These are phyloP conservation scores for Stentor roeselii DNA, from an alignment of 73 alveolate genomes.

Conservation along the genomic window DNA sequence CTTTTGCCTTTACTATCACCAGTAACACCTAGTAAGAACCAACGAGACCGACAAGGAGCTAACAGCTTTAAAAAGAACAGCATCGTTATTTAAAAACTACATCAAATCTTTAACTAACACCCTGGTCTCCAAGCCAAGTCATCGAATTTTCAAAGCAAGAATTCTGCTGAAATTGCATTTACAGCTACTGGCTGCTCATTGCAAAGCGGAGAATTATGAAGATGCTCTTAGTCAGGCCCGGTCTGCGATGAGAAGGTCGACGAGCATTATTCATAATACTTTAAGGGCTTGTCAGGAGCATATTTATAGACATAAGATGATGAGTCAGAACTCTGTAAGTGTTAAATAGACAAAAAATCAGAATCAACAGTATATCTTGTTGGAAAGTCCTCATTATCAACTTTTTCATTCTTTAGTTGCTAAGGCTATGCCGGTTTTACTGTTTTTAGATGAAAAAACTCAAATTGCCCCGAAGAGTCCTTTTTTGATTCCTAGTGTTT, in stretches of 20 bases:
- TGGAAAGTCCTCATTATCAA: conserved; percentile 26
- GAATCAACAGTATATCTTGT: not conserved
- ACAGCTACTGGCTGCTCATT: not conserved
- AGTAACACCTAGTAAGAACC: not conserved
- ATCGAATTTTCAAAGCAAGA: not conserved
- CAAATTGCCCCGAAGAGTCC: not conserved
- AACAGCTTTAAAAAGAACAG: not conserved
- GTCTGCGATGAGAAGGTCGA: not conserved
- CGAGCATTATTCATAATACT: not conserved
- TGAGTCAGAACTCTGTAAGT: not conserved
- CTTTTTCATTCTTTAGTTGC: not conserved
- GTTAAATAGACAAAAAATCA: not conserved
- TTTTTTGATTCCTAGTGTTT: not conserved
- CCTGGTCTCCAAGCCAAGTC: not conserved
- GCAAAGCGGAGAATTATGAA: not conserved
- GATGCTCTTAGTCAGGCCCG: not conserved
- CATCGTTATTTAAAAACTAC: not conserved
- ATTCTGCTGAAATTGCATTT: conserved; percentile 1
- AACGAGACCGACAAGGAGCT: not conserved
- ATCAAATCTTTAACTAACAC: not conserved
- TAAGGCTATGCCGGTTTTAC: not conserved
- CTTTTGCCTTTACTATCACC: not conserved
- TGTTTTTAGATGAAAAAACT: conserved; percentile 4
- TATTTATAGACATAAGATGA: not conserved
- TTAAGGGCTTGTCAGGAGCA: conserved; percentile 16